These are phyloP conservation scores for Naganishia onofrii DNA, from an alignment of 768 basidiomycete genomes.

Conservation along the genomic window DNA sequence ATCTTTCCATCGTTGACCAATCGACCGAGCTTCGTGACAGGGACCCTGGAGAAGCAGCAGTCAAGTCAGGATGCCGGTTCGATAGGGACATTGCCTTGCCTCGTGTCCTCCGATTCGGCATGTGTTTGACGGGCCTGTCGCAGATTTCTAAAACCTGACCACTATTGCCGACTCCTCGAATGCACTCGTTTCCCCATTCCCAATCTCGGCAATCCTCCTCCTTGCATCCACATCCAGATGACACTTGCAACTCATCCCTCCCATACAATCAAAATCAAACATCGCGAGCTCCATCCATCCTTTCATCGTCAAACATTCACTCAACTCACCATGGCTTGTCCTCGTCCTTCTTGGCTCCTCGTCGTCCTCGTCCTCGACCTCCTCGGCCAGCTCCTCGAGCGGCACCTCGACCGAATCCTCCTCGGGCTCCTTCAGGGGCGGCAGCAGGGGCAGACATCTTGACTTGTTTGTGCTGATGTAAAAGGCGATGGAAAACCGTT, in stretches of 20 bases:
- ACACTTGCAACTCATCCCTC: neutral
- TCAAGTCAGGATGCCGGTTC: slow-evolving; percentile 56
- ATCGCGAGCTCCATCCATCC: neutral
- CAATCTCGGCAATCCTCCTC: no score
- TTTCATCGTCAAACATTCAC: neutral
- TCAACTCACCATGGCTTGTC: slow-evolving; percentile 92
- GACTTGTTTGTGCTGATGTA: slow-evolving; percentile 15
- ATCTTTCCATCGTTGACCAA: slow-evolving; percentile 99
- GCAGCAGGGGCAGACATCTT: slow-evolving; percentile 60
- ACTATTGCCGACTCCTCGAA: no score
- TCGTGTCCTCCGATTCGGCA: no score
- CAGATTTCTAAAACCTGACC: no score
- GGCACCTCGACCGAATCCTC: slow-evolving; percentile 78
- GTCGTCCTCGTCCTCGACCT: slow-evolving; percentile 75
- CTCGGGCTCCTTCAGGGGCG: slow-evolving; percentile 73
- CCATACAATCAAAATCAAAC: neutral
- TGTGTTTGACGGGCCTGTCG: no score
- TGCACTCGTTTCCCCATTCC: no score
- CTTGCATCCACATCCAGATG: neutral
- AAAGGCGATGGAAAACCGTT: slow-evolving; percentile 13
- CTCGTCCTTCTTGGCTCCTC: slow-evolving; percentile 97
- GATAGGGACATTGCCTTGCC: neutral
- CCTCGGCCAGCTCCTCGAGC: slow-evolving; percentile 58
- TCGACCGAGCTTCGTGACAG: slow-evolving; percentile 98
- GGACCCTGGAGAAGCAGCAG: slow-evolving; percentile 54